Base-by-base conservation (phyloP, 768 basidiomycete species). In the Suillus placidus region DNA sequence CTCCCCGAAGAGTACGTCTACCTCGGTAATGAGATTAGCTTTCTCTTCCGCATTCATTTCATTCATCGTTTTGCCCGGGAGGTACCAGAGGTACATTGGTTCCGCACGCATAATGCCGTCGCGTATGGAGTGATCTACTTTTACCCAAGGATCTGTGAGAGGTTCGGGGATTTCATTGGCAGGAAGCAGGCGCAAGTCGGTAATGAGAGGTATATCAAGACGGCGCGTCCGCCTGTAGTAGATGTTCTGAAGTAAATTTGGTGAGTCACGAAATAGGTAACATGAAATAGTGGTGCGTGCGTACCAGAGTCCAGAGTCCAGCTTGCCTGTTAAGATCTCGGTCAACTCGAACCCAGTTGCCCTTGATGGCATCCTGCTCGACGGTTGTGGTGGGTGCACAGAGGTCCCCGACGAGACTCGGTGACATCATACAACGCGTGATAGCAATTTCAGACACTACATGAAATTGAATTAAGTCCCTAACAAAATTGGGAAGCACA, bases 1-100 rank as follows among this genome's bases (percentile, higher is more conserved):
- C 64, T 94, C 89, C 6, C 97, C 97, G 72, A 88, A 97, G 0
- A 94, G 77, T 4, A 98, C 83, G 72, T 99, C 96, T n/a, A 99
- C 67, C 76, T 99, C 95, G 1, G 95, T 98, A 71, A 99, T 87
- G 32, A 95, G 78, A 51, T 89, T 80, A 40, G 81, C 73, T 66
- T 83, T 82, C 69, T 91, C 86, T 47, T 83, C 82, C 10, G 80
- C 62, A n/a, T 77, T 80, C 86, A 93, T 88, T 26, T 88, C 82
- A 18, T 78, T 79, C 43, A 86, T 78, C 1, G 89, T 86, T 71
- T 91, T 91, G 8, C 87, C 89, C 10, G 82, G 76, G 68, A 84
- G 84, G 79, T 94, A 96, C 93, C 94, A 97, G 23, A 97, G 71
- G 73, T 81, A 91, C 14, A 92, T 79, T 3, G 88, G 84, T 30